Evolutionary conservation across 495 filamentous ascomycete species (phyloP).

Genomic region (Aspergillus panamensis): DNA sequence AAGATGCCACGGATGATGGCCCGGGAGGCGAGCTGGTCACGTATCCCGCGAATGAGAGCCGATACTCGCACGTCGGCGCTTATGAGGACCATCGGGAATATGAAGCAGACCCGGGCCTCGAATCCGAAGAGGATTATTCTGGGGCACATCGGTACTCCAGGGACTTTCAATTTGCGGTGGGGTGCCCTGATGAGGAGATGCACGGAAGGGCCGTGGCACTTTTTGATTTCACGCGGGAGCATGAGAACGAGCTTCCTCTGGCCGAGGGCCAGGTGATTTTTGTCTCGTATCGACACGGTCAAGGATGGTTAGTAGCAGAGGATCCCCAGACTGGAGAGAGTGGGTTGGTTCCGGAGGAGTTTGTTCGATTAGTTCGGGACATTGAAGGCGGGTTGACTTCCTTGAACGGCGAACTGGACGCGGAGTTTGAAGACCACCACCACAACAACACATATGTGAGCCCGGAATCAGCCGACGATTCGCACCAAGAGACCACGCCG

Average conservation of each 20-base stretch:
- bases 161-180: slow-evolving; percentile 93
- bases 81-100: slow-evolving; percentile 56
- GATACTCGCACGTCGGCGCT: slow-evolving; percentile 48
- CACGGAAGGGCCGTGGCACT: slow-evolving; percentile 94
- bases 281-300: slow-evolving; percentile 91
- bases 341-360: slow-evolving; percentile 93
- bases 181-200: slow-evolving; percentile 95
- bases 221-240: slow-evolving; percentile 91
- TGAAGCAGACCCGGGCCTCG: slow-evolving; percentile 48
- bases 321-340: slow-evolving; percentile 89
- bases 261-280: slow-evolving; percentile 94
- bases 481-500: slow-evolving; percentile 32
- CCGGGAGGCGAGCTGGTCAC: slow-evolving; percentile 79
- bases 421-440: slow-evolving; percentile 22
- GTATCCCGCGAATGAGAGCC: slow-evolving; percentile 64
- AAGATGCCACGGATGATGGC: slow-evolving; percentile 57
- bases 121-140: slow-evolving; percentile 58
- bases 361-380: slow-evolving; percentile 87
- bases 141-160: slow-evolving; percentile 65
- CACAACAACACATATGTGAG: slow-evolving; percentile 22
- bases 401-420: slow-evolving; percentile 40
- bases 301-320: slow-evolving; percentile 95
- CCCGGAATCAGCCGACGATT: slow-evolving; percentile 32
- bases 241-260: slow-evolving; percentile 92
- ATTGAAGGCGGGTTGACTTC: slow-evolving; percentile 67